phyloP scores from a whole-genome alignment of 148 eudicot species.

The Rhododendron ovatum region DNA sequence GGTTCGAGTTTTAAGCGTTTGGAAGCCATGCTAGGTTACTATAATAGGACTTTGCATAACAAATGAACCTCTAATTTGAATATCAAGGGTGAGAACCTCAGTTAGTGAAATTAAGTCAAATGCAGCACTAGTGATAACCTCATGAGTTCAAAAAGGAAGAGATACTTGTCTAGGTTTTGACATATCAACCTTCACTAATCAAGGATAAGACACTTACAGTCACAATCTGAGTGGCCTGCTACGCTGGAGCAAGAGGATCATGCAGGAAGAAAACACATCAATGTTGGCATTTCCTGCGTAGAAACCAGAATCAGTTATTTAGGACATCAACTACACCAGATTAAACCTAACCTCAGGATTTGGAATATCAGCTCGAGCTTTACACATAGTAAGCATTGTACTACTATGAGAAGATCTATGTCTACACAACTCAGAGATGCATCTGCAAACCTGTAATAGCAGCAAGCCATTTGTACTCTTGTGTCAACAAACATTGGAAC shows the following conservation, averaged over 20 bases:
- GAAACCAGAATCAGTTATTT: too few relatives aligned
- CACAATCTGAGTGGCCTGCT: slow-evolving; percentile 78
- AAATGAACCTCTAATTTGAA: not conserved
- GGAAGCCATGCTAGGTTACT: not conserved
- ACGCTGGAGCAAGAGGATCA: slow-evolving; percentile 92
- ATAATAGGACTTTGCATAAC: not conserved
- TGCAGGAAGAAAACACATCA: slow-evolving; percentile 22
- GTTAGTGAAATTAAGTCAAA: not conserved
- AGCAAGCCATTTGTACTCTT: not conserved
- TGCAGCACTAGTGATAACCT: too few relatives aligned
- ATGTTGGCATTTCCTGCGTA: too few relatives aligned
- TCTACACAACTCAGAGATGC: slow-evolving; percentile 89
- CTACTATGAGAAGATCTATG: slow-evolving; percentile 38
- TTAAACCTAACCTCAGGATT: slow-evolving; percentile 60
- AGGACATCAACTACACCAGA: not conserved
- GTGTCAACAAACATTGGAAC: not conserved
- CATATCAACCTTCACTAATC: not conserved
- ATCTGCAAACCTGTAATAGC: slow-evolving; percentile 79
- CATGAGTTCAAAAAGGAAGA: too few relatives aligned
- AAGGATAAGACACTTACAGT: slow-evolving; percentile 40
- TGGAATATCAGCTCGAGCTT: slow-evolving; percentile 83
- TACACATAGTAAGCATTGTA: slow-evolving; percentile 66
- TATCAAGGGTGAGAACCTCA: not conserved
- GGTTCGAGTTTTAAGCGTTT: not conserved
- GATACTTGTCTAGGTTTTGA: not conserved